Conservation (phyloP, 768 basidiomycete genomes). For the Boletus pseudopeckii region DNA sequence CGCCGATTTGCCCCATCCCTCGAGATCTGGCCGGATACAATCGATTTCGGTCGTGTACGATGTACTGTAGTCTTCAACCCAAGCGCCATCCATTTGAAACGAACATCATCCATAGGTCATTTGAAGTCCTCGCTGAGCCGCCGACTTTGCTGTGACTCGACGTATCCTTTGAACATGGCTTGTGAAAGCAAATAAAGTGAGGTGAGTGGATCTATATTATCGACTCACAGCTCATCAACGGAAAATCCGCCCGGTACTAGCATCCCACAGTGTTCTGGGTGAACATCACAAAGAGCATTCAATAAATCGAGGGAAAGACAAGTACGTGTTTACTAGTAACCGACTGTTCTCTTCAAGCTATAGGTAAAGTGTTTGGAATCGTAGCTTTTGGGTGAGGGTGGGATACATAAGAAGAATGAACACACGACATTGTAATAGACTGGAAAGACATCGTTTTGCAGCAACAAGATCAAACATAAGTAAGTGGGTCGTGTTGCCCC, state of each 20-base stretch:
- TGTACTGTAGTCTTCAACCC: no score
- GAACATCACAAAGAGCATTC: neutral
- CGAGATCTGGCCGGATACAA: no score
- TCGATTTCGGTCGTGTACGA: no score
- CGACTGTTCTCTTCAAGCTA: neutral
- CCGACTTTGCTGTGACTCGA: neutral
- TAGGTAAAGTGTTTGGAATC: neutral
- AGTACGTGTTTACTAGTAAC: no score
- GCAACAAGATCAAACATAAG: conserved; percentile 9
- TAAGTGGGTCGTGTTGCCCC: neutral
- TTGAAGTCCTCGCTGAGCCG: neutral
- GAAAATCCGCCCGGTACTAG: neutral
- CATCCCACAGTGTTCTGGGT: neutral
- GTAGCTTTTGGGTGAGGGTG: neutral
- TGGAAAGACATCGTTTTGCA: no score
- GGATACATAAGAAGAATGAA: neutral
- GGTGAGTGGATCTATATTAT: neutral
- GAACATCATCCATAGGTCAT: neutral
- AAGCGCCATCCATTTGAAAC: no score
- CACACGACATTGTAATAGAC: neutral
- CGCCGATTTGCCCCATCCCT: neutral
- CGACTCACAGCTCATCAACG: neutral
- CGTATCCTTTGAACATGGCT: neutral
- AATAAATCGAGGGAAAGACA: neutral
- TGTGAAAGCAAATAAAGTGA: neutral